phyloP scores from a whole-genome alignment of 352 stramenopile species.

The Phytophthora sp. region DNA sequence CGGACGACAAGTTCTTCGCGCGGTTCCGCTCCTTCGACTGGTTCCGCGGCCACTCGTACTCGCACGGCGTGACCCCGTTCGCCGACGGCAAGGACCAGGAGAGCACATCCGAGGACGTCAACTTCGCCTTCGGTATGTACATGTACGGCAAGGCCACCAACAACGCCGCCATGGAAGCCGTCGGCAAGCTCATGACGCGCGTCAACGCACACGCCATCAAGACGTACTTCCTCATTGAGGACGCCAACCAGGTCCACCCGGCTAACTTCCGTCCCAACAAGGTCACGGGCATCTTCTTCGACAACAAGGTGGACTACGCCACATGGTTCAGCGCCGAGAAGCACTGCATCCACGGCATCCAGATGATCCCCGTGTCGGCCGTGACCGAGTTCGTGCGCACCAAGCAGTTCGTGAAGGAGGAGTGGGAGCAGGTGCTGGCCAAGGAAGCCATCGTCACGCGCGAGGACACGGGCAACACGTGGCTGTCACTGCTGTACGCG shows the following conservation, averaged over 20 bases:
- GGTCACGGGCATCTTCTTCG: conserved; percentile 77
- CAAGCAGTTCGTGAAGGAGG: conserved; percentile 59
- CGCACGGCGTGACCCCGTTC: conserved; percentile 65
- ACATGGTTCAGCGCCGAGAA: conserved; percentile 81
- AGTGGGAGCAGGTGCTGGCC: conserved; percentile 64
- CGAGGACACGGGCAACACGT: conserved; percentile 46
- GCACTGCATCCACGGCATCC: conserved; percentile 82
- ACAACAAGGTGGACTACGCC: conserved; percentile 82
- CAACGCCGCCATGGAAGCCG: conserved; percentile 36
- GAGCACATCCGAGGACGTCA: conserved; percentile 72
- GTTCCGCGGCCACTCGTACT: conserved; percentile 76
- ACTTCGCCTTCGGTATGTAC: conserved; percentile 62
- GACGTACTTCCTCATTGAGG: conserved; percentile 68
- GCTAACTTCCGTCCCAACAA: conserved; percentile 63
- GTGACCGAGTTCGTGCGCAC: conserved; percentile 66
- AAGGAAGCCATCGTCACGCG: conserved; percentile 56
- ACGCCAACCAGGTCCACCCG: conserved; percentile 56
- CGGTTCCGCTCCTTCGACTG: conserved; percentile 71
- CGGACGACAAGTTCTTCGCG: conserved; percentile 52
- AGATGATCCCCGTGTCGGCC: conserved; percentile 79
- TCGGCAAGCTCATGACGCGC: conserved; percentile 58
- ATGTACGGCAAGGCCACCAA: conserved; percentile 58
- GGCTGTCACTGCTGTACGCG: conserved; percentile 60
- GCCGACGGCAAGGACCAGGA: conserved; percentile 76
- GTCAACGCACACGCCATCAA: conserved; percentile 59